phyloP scores from a whole-genome alignment of 768 basidiomycete genomes.

The Mycena epipterygia region DNA sequence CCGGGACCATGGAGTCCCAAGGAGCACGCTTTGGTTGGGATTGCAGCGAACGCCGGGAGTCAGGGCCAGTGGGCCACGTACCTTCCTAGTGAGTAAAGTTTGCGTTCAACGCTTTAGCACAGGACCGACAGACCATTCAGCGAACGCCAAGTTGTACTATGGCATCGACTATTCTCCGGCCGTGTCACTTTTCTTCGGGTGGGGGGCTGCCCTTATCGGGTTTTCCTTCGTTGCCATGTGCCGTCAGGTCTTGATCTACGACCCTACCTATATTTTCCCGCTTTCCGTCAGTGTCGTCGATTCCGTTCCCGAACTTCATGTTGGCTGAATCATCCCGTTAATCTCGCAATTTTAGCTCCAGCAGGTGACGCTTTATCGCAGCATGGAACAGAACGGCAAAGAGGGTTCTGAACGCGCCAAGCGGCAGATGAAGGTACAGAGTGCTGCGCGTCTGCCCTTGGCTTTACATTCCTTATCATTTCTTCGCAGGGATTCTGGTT shows the following conservation, averaged over 20 bases:
- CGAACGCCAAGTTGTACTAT: conserved; percentile 7
- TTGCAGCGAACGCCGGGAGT: conserved; percentile 5
- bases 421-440: conserved; percentile 14
- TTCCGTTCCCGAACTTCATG: background rate
- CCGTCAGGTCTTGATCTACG: conserved; percentile 6
- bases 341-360: too few relatives aligned
- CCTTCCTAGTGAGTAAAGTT: background rate
- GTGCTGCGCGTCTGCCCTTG: background rate
- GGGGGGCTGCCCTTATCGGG: background rate
- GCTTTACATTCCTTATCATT: too few relatives aligned
- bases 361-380: conserved; percentile 18
- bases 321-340: too few relatives aligned
- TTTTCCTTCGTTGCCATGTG: conserved; percentile 11
- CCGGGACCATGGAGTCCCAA: background rate
- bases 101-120: too few relatives aligned
- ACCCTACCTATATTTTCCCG: conserved; percentile 9
- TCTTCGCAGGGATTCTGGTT: conserved; percentile 5
- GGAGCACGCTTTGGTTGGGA: conserved; percentile 13
- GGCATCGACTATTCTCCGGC: background rate
- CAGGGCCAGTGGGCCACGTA: background rate
- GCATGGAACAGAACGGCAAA: conserved; percentile 1
- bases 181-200: background rate
- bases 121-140: background rate
- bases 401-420: background rate
- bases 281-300: background rate